phyloP scores from a whole-genome alignment of 169 alveolate genomes.

The Amoebophrya sp. region DNA sequence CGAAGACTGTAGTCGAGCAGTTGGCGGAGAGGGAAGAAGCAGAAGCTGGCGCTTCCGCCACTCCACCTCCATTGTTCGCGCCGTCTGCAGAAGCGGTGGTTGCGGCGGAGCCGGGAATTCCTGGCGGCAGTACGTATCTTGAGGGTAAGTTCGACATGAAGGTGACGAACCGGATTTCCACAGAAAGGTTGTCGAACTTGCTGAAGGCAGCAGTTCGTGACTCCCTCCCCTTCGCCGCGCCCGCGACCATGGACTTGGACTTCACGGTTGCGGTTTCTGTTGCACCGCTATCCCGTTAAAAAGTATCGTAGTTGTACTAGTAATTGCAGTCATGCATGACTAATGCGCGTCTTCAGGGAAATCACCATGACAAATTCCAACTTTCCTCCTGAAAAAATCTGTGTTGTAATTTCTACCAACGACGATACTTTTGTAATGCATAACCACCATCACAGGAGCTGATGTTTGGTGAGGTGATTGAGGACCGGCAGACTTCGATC shows the following conservation, averaged over 20 bases:
- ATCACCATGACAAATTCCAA: too few species aligned
- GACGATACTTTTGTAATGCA: too few species aligned
- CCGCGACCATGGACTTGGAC: not conserved
- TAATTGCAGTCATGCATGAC: too few species aligned
- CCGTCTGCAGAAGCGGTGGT: not conserved
- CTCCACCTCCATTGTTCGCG: too few species aligned
- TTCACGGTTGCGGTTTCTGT: not conserved
- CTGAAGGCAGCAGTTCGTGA: not conserved
- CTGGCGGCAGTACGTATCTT: not conserved
- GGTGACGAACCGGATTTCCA: not conserved
- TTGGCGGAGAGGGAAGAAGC: too few species aligned
- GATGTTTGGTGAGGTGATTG: not conserved
- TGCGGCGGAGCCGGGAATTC: not conserved
- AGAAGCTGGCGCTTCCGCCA: too few species aligned
- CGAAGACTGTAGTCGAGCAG: too few species aligned
- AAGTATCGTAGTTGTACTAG: too few species aligned
- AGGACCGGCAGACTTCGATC: not conserved
- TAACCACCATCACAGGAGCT: not conserved
- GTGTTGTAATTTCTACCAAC: too few species aligned
- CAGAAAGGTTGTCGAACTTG: not conserved
- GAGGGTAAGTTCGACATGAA: not conserved
- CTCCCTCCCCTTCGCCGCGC: not conserved
- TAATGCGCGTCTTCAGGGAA: too few species aligned
- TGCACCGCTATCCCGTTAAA: too few species aligned
- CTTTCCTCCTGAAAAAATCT: too few species aligned